Evolutionary conservation across 2,329 filamentous ascomycete species (phyloP).

Genomic region (Cercospora nicotianae): DNA sequence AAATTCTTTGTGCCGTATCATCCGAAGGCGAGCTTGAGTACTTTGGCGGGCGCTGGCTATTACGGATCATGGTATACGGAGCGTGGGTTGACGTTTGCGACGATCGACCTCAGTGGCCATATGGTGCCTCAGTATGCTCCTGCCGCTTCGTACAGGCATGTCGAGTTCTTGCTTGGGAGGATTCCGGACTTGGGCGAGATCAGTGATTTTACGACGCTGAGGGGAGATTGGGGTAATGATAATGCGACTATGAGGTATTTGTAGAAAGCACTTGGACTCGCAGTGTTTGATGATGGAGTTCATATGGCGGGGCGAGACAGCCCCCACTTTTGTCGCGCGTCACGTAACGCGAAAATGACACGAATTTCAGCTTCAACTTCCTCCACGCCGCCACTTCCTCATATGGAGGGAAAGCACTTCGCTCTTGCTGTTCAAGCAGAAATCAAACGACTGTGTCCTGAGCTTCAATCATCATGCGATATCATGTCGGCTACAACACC

Average conservation of each 20-base stretch:
- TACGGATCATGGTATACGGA: constrained; percentile 72
- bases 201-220: constrained; percentile 41
- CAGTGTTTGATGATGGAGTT: neutral
- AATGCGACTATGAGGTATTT: constrained; percentile 27
- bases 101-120: constrained; percentile 59
- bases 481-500: neutral
- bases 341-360: constrained; percentile 2
- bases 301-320: too few species aligned
- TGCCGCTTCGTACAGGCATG: constrained; percentile 60
- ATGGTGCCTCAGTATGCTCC: constrained; percentile 68
- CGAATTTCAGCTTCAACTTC: neutral
- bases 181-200: constrained; percentile 56
- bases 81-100: constrained; percentile 71
- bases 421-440: neutral
- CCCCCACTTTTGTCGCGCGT: neutral
- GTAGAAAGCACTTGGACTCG: neutral
- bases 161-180: constrained; percentile 74
- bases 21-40: constrained; percentile 46
- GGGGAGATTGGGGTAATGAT: constrained; percentile 35
- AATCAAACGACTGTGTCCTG: neutral
- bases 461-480: neutral
- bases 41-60: constrained; percentile 63
- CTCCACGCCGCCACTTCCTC: neutral
- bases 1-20: constrained; percentile 71
- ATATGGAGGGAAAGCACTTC: neutral